These are phyloP conservation scores for Aurantiochytrium sp. DNA, from an alignment of 108 stramenopile species.

Conservation along the genomic window DNA sequence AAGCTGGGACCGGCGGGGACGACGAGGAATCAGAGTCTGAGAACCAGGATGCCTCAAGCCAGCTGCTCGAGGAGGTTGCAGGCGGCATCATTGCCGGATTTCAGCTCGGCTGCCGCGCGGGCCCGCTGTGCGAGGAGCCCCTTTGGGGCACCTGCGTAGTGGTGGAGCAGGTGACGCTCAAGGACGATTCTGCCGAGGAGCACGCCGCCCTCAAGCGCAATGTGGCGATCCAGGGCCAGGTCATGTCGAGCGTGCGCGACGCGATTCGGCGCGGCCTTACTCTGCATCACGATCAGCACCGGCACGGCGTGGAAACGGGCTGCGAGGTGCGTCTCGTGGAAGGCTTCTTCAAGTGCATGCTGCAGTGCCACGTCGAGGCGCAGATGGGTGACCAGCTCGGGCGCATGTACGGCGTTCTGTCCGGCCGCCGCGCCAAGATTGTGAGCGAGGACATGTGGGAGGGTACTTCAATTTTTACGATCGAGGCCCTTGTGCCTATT, in stretches of 20 bases:
- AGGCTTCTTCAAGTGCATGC: conserved; percentile 47
- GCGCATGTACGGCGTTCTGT: conserved; percentile 56
- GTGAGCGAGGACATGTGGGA: conserved; percentile 52
- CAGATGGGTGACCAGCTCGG: conserved; percentile 47
- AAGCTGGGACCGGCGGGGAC: background rate
- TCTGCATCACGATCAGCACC: background rate
- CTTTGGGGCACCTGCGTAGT: conserved; percentile 35
- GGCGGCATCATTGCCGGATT: conserved; percentile 36
- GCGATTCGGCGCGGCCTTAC: background rate
- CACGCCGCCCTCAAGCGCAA: background rate
- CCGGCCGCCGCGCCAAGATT: conserved; percentile 36
- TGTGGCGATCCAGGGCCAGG: background rate
- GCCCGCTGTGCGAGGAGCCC: conserved; percentile 47
- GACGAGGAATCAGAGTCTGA: background rate
- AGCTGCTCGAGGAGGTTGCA: background rate
- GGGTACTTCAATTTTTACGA: conserved; percentile 53
- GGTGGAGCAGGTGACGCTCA: conserved; percentile 24
- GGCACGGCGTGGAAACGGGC: conserved; percentile 4
- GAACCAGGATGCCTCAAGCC: background rate
- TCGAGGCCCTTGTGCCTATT: conserved; percentile 49
- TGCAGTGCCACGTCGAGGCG: conserved; percentile 46
- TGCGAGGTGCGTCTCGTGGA: conserved; percentile 51
- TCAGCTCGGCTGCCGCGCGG: conserved; percentile 27
- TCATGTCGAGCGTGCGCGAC: conserved; percentile 5
- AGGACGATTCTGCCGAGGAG: background rate